A percentile compares a stretch with the other conserved stretches of the same genome.
Conservation (phyloP, 2,329 filamentous ascomycete species). For the Dactylella cylindrospora region DNA sequence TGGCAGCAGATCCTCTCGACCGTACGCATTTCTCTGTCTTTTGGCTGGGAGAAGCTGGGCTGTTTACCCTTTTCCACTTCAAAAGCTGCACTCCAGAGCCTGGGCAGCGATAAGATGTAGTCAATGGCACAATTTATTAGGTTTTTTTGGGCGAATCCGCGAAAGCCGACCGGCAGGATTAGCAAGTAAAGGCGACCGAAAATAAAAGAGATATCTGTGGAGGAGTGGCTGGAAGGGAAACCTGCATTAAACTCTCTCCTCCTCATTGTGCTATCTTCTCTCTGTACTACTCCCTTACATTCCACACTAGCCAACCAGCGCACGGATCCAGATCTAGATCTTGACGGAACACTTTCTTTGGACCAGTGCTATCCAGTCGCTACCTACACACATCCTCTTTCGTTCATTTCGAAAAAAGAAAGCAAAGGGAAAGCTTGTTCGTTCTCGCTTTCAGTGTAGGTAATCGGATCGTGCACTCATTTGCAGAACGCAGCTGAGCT, state of each 20-base stretch:
- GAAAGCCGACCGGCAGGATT: too few relatives aligned
- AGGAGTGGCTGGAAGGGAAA: background rate
- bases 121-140: too few relatives aligned
- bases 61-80: too few relatives aligned
- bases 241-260: background rate
- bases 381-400: conserved; percentile 11
- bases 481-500: conserved; percentile 4
- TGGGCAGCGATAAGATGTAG: too few relatives aligned
- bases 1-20: too few relatives aligned
- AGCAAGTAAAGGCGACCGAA: too few relatives aligned
- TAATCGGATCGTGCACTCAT: conserved; percentile 5
- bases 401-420: conserved; percentile 24
- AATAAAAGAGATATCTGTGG: too few relatives aligned
- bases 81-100: too few relatives aligned
- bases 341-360: conserved; percentile 1
- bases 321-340: conserved; percentile 22
- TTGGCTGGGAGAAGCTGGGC: too few relatives aligned
- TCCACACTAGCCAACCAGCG: conserved; percentile 7
- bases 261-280: conserved; percentile 7
- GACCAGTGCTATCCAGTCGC: conserved; percentile 11
- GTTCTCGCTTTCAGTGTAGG: conserved; percentile 7
- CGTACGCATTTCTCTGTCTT: too few relatives aligned
- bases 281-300: conserved; percentile 9
- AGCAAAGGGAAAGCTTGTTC: conserved; percentile 24
- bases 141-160: too few relatives aligned